Evolutionary conservation across 208 protist species (phyloP).

Genomic region (Novymonas esmeraldas): DNA sequence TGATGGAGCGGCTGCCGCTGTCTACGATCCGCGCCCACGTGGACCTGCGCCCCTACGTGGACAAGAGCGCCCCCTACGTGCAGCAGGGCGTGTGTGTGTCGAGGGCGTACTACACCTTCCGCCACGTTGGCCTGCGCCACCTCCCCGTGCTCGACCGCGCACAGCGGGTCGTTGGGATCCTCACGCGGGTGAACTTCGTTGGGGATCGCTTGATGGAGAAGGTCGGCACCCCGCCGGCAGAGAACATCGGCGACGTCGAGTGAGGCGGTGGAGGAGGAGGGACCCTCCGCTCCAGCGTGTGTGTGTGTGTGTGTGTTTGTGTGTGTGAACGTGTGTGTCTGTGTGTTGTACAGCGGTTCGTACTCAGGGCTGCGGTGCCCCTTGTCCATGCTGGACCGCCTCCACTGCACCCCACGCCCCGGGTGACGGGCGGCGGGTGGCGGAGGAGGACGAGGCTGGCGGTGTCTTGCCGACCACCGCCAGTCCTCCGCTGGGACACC

Average conservation of each 20-base stretch:
- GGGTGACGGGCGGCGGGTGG: no score
- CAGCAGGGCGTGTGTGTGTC: slow-evolving; percentile 65
- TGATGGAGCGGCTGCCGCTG: slow-evolving; percentile 37
- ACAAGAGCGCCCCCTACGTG: slow-evolving; percentile 63
- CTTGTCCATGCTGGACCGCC: no score
- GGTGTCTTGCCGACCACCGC: no score
- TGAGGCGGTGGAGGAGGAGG: slow-evolving; percentile 5
- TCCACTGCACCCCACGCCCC: no score
- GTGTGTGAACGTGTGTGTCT: no score
- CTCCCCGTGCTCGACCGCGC: slow-evolving; percentile 71
- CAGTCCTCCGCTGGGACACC: no score
- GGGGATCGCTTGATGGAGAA: slow-evolving; percentile 63
- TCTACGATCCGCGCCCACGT: slow-evolving; percentile 29
- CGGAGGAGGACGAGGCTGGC: no score
- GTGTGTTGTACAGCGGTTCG: no score
- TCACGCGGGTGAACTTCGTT: slow-evolving; percentile 78
- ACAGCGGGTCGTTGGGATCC: slow-evolving; percentile 72
- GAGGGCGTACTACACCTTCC: slow-evolving; percentile 73
- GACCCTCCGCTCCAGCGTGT: no score
- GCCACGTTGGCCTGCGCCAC: slow-evolving; percentile 78
- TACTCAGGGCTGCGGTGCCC: no score
- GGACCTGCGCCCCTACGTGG: slow-evolving; percentile 65
- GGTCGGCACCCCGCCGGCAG: slow-evolving; percentile 17
- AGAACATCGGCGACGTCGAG: background rate
- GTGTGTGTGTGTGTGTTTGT: background rate